Conservation (phyloP, 192 early-diverging fungal genomes). For the Tieghemiomyces parasiticus region DNA sequence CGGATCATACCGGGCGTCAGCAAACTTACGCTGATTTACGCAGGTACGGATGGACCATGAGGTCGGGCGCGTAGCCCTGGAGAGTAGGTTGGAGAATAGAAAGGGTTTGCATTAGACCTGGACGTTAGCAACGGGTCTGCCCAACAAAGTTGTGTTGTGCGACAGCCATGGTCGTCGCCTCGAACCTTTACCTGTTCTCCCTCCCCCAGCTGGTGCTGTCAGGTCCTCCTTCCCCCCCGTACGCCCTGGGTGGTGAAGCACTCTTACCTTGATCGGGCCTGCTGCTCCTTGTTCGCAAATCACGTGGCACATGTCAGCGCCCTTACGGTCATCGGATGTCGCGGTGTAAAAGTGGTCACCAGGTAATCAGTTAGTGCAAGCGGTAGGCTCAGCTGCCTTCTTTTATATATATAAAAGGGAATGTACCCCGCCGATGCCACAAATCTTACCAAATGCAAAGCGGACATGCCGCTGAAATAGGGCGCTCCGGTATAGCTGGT, state of each 20-base stretch:
- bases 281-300: conserved; percentile 72
- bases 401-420: not conserved
- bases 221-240: too few species aligned
- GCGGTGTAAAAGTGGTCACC: not conserved
- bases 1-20: too few species aligned
- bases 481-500: conserved; percentile 74
- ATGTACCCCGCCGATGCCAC: not conserved
- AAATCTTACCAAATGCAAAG: conserved; percentile 46
- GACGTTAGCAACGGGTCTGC: too few species aligned
- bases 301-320: conserved; percentile 73
- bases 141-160: too few species aligned
- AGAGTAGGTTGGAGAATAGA: not conserved
- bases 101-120: not conserved
- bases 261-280: conserved; percentile 49
- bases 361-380: not conserved
- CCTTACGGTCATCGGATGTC: conserved; percentile 28
- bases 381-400: not conserved
- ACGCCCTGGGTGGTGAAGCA: too few species aligned
- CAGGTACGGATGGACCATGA: conserved; percentile 90
- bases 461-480: conserved; percentile 64
- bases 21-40: conserved; percentile 17
- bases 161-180: too few species aligned
- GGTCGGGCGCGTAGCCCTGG: conserved; percentile 52
- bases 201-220: too few species aligned
- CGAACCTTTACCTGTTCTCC: too few species aligned